Evolutionary conservation across 169 alveolate genomes (phyloP).

Genomic region (Plasmodium relictum): DNA sequence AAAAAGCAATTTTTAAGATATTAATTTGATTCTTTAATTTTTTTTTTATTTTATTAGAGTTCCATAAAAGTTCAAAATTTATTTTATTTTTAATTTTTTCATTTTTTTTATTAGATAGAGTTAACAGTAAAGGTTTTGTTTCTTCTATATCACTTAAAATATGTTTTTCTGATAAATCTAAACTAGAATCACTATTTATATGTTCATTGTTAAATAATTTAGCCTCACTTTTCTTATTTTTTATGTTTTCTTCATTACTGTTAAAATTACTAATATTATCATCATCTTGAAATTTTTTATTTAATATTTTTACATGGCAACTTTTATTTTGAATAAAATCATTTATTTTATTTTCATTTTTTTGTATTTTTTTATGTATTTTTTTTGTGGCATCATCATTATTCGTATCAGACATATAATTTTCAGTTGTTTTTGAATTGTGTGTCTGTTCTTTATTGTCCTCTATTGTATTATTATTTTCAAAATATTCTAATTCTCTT

Average conservation of each 20-base stretch:
- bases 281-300: not conserved
- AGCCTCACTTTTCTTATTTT: not conserved
- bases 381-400: not conserved
- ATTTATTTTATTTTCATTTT: not conserved
- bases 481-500: not conserved
- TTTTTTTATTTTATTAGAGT: slow-evolving; percentile 59
- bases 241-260: not conserved
- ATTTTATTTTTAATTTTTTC: slow-evolving; percentile 75
- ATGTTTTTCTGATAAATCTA: slow-evolving; percentile 15
- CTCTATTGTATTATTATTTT: not conserved
- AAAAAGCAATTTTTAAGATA: slow-evolving; percentile 75
- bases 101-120: not conserved
- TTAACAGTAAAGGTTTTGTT: not conserved
- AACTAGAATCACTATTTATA: slow-evolving; percentile 12
- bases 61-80: slow-evolving; percentile 73
- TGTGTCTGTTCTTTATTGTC: not conserved
- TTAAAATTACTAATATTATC: not conserved
- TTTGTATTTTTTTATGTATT: not conserved
- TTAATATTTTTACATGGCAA: not conserved
- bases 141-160: slow-evolving; percentile 55
- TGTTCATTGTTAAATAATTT: not conserved
- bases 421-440: not conserved
- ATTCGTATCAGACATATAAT: not conserved
- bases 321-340: too few species aligned
- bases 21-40: slow-evolving; percentile 51